Evolutionary conservation across 495 filamentous ascomycete species (phyloP), one percentile per base, ranked within the genome.

Genomic region (Penicillium nucicola): DNA sequence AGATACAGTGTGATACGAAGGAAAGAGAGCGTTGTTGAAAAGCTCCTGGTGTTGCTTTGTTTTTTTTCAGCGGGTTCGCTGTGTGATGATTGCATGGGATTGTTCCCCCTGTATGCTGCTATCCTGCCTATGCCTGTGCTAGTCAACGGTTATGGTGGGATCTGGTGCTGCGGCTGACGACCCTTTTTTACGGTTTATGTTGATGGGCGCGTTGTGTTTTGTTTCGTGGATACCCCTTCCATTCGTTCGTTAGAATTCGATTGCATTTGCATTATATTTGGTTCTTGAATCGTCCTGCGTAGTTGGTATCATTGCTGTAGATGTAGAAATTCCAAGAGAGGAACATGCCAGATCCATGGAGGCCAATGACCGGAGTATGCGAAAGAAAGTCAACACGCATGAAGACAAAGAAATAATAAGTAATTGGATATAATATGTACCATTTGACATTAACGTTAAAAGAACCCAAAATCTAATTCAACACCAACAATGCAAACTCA

Each of bases 401-500:
- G n/a, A n/a, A n/a, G n/a, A 17, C 18, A 25, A 33, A 18, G 13
- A 19, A 19, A 14, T 28, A 18, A 18, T 15, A 19, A 35, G 31
- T 23, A 7, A 37, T 7, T 33, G 17, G 4, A 45, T 39, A 22
- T 39, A 22, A n/a, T 41, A 48, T 33, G 18, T 33, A 48, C 11
- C 33, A 28, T 40, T 41, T 39, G 22, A 53, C 20, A 43, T 33
- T 34, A 48, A 30, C 28, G 47, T 55, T 38, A 23, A 33, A 30
- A 46, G 28, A 17, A 6, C 9, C 48, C 32, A 23, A 33, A 30
- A 41, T 15, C 30, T 28, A 17, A 6, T 9, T 11, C 7, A 42
- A 41, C 25, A 31, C 14, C 47, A 11, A 20, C 31, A 10, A 36
- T 45, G 43, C 43, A 49, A 44, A 12, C 11, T 1, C 15, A 13